phyloP scores from a whole-genome alignment of 2,329 filamentous ascomycete genomes.

The Sarocladium oryzae region DNA sequence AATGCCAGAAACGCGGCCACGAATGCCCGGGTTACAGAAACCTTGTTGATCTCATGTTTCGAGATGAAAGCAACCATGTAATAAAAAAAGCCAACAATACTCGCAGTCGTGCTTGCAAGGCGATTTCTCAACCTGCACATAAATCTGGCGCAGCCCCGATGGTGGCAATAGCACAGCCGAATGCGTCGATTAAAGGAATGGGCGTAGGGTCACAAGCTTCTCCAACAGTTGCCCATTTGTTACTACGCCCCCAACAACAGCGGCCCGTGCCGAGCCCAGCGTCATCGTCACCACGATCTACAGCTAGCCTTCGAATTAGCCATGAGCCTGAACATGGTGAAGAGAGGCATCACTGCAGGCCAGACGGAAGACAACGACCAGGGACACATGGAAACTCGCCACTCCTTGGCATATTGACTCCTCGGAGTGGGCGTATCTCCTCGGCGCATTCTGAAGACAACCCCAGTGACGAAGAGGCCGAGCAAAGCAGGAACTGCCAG shows the following conservation, averaged over 20 bases:
- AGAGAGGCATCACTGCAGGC: neutral
- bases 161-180: neutral
- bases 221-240: neutral
- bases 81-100: slow-evolving; percentile 42
- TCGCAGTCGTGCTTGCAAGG: slow-evolving; percentile 13
- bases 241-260: neutral
- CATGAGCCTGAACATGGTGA: neutral
- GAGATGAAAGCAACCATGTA: slow-evolving; percentile 49
- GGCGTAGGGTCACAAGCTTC: neutral
- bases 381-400: neutral
- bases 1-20: slow-evolving; percentile 46
- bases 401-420: neutral
- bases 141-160: neutral
- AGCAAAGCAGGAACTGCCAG: neutral
- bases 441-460: neutral
- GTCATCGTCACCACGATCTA: neutral
- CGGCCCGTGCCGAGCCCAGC: neutral
- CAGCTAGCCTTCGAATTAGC: neutral
- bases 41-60: slow-evolving; percentile 50
- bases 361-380: neutral
- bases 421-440: neutral
- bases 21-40: slow-evolving; percentile 50
- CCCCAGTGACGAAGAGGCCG: neutral
- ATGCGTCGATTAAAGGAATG: neutral
- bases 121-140: neutral